A percentile compares a stretch with the other conserved stretches of the same genome.
Conservation (phyloP, 1,284 basidiomycete genomes). For the Fistulinella staudtii region DNA sequence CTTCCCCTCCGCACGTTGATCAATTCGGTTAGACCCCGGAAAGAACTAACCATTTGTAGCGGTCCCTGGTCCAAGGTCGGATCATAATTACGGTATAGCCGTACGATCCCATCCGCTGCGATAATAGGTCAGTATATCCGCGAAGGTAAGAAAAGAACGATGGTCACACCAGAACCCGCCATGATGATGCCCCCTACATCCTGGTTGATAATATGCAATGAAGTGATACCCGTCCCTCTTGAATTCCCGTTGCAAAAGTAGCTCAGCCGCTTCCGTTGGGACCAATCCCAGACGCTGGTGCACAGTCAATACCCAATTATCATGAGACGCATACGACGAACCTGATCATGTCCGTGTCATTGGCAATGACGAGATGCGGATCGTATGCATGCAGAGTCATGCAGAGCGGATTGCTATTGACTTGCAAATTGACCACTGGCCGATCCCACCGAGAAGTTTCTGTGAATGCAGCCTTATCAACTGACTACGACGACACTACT, state of each 20-base stretch:
- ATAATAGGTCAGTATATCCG: constrained; percentile 3
- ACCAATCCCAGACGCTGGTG: constrained; percentile 92
- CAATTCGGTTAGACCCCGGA: constrained; percentile 85
- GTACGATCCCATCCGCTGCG: constrained; percentile 86
- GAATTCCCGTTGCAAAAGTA: constrained; percentile 91
- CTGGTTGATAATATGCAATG: constrained; percentile 93
- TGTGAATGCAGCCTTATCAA: constrained; percentile 18
- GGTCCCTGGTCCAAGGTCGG: constrained; percentile 57
- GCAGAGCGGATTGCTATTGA: constrained; percentile 67
- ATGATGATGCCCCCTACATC: constrained; percentile 91
- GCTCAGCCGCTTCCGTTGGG: constrained; percentile 70
- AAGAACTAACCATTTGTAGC: constrained; percentile 87
- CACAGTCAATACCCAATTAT: background rate
- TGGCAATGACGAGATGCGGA: constrained; percentile 81
- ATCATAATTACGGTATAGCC: constrained; percentile 91
- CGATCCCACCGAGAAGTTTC: constrained; percentile 73
- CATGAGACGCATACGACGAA: constrained; percentile 36
- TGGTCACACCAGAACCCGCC: constrained; percentile 76
- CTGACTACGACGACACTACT: constrained; percentile 1
- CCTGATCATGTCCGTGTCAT: constrained; percentile 86
- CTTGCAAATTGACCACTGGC: constrained; percentile 71
- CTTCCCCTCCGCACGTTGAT: constrained; percentile 69
- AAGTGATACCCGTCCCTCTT: constrained; percentile 79
- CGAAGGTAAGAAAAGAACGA: constrained; percentile 5
- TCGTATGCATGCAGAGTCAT: constrained; percentile 93